These are phyloP conservation scores for Waltiozyma sp. DNA, from an alignment of 1,139 yeast genomes.

Conservation along the genomic window DNA sequence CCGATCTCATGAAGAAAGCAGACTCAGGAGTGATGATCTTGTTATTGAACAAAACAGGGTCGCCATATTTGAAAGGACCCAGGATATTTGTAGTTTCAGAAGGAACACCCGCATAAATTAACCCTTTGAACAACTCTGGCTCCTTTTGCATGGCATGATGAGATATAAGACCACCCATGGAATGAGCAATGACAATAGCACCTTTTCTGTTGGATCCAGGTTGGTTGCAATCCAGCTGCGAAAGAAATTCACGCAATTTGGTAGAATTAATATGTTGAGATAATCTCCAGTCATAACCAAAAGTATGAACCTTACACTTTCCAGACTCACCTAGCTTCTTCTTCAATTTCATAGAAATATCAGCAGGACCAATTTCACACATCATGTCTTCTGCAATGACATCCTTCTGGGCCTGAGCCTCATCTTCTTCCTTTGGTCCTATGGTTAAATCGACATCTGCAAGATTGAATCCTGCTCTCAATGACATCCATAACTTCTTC, in stretches of 20 bases:
- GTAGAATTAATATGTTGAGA: conserved; percentile 46
- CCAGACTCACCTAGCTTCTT: conserved; percentile 44
- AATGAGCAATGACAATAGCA: conserved; percentile 68
- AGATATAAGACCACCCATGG: conserved; percentile 87
- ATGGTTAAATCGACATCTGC: conserved; percentile 56
- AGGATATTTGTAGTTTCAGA: conserved; percentile 74
- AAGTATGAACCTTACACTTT: conserved; percentile 54
- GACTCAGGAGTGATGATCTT: conserved; percentile 69
- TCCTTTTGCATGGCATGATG: conserved; percentile 65
- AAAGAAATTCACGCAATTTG: conserved; percentile 38
- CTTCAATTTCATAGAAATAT: conserved; percentile 54
- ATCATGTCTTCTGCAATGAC: conserved; percentile 71
- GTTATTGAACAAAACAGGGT: conserved; percentile 64
- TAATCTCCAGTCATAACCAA: conserved; percentile 88
- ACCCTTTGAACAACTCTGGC: conserved; percentile 59
- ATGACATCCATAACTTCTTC: conserved; percentile 75
- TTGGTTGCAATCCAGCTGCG: conserved; percentile 29
- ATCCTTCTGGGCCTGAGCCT: conserved; percentile 33
- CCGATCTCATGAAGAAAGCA: conserved; percentile 81
- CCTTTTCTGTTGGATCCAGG: conserved; percentile 29
- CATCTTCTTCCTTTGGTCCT: conserved; percentile 65
- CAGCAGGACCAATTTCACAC: conserved; percentile 81
- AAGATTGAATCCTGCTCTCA: conserved; percentile 74
- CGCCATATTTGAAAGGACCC: conserved; percentile 80
- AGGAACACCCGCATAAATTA: conserved; percentile 77